Conservation (phyloP, 331 rosid genomes). For the Pyracantha coccinea region DNA sequence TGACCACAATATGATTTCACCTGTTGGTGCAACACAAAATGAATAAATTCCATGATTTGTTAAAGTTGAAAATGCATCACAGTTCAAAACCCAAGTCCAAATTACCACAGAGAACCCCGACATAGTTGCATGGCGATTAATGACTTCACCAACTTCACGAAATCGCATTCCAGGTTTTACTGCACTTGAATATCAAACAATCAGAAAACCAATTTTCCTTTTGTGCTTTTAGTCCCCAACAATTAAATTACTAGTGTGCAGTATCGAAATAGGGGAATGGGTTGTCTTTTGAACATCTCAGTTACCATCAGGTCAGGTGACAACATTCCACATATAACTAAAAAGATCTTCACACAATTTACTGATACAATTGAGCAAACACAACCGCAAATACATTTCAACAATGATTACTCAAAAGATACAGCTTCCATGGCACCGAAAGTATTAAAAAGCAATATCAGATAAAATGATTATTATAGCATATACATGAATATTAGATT, state of each 20-base stretch:
- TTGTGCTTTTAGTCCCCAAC: neutral
- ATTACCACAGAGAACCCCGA: constrained; percentile 92
- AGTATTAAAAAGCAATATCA: neutral
- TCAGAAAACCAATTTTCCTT: neutral
- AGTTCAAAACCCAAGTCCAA: neutral
- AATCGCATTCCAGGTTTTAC: constrained; percentile 91
- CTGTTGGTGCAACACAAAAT: constrained; percentile 26
- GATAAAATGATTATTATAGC: neutral
- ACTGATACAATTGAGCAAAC: neutral
- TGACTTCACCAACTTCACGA: constrained; percentile 91
- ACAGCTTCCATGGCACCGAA: neutral
- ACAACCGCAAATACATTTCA: neutral
- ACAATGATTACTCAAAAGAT: no score
- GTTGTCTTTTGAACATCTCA: neutral
- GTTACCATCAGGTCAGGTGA: neutral
- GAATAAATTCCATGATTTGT: neutral
- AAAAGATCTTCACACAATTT: neutral
- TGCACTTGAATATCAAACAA: constrained; percentile 29
- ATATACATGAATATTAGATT: neutral
- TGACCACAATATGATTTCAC: constrained; percentile 83
- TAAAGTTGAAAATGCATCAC: constrained; percentile 1
- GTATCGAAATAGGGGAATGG: neutral
- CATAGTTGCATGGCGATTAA: constrained; percentile 78
- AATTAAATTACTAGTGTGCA: neutral
- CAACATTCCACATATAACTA: neutral